Conservation (phyloP, 2,329 filamentous ascomycete species). For the Elsinoe arachidis region DNA sequence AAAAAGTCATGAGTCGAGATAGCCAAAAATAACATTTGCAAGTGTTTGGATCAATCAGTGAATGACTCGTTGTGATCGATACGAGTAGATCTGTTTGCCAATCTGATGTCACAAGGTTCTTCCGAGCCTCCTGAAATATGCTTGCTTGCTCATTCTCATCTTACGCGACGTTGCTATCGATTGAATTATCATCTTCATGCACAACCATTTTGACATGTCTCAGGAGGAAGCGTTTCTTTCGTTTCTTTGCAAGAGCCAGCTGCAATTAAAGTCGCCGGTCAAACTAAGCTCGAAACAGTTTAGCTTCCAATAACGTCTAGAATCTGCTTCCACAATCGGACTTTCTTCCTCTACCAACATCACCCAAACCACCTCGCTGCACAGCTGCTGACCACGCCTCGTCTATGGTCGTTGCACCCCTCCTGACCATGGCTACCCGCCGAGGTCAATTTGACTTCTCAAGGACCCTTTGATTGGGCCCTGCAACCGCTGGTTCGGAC, state of each 20-base stretch:
- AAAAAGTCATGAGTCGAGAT: background rate
- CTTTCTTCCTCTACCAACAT: background rate
- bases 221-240: background rate
- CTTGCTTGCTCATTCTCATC: background rate
- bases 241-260: background rate
- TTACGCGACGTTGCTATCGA: background rate
- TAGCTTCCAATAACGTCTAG: constrained; percentile 2
- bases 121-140: background rate
- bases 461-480: constrained; percentile 2
- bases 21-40: constrained; percentile 1
- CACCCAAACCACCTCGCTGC: background rate
- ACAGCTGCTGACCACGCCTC: background rate
- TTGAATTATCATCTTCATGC: background rate
- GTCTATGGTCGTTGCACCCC: background rate
- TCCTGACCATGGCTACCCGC: background rate
- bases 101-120: no score
- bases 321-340: constrained; percentile 2
- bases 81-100: background rate
- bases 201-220: background rate
- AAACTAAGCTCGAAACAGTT: background rate
- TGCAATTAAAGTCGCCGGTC: constrained; percentile 2
- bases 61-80: background rate
- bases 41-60: background rate
- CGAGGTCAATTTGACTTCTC: background rate
- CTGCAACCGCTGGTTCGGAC: background rate